Base-by-base conservation (phyloP, 495 filamentous ascomycete genomes). In the Neurospora sp. region DNA sequence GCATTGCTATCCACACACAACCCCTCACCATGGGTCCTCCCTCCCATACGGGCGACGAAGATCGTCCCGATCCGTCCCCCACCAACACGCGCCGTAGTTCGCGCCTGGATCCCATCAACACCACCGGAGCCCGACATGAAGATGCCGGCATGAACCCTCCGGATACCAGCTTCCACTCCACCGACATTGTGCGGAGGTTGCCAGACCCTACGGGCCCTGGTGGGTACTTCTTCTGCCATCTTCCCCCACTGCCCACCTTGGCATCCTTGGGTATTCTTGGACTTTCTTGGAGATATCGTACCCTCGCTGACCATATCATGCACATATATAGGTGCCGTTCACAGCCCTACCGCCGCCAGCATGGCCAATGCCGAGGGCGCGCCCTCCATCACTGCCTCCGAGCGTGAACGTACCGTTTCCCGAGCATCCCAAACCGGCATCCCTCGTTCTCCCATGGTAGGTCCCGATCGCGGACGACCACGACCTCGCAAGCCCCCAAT, bases 401-500 rank as follows among this genome's bases (percentile, higher is more conserved):
- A 65, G 27, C 53, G 53, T 65, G 82, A 83, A 18, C 81, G 81
- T 69, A 69, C 80, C 27, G 76, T 77, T 69, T 75, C 78, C 35
- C 77, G 81, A 74, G 71, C 75, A 37, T 69, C 37, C 39, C 74
- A 72, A 12, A 59, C 31, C 72, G 70, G 74, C 53, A n/a, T 79
- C 76, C n/a, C 74, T 4, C 78, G 84, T 69, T 87, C 86, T 22
- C 89, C 88, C 16, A 81, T 90, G 72, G 77, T 87, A 22, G 88
- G 86, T 4, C 84, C 87, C n/a, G 87, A 88, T 59, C 84, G 89
- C 69, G 82, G 85, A 69, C 85, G 85, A 74, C 76, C 82, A 40
- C 88, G 86, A 73, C 84, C 89, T n/a, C 90, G 89, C 77, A 94
- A 93, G 78, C 93, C 92, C 14, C 78, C 86, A 31, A 87, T 94